Evolutionary conservation across 2,329 filamentous ascomycete genomes (phyloP).

Genomic region (Hypoxylon sp.): DNA sequence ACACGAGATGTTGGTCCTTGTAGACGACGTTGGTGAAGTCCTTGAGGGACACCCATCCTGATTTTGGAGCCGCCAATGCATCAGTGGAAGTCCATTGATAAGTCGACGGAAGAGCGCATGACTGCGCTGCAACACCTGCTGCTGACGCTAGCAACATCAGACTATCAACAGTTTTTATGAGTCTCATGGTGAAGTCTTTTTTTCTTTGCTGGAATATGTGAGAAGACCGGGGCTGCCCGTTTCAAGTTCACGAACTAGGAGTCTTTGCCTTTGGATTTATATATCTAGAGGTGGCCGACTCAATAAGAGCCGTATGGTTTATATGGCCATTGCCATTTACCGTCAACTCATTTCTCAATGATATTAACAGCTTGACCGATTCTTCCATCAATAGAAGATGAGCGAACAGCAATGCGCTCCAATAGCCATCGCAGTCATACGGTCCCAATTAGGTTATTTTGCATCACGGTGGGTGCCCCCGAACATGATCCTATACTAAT

Average conservation of each 20-base stretch:
- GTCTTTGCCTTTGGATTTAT: conserved; percentile 3
- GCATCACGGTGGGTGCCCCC: not conserved
- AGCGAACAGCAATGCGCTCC: not conserved
- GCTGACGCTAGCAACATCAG: conserved; percentile 33
- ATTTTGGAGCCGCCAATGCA: conserved; percentile 59
- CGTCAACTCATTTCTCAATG: not conserved
- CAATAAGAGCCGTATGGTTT: not conserved
- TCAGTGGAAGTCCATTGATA: conserved; percentile 64
- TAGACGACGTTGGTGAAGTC: conserved; percentile 66
- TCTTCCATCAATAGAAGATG: conserved; percentile 1
- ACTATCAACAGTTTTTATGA: conserved; percentile 1
- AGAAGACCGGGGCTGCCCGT: not conserved
- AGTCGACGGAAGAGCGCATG: conserved; percentile 61
- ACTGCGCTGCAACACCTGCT: conserved; percentile 33
- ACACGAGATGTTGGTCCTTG: conserved; percentile 68
- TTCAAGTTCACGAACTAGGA: no score
- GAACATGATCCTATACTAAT: not conserved
- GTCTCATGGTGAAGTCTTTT: conserved; percentile 24
- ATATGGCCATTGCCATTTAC: not conserved
- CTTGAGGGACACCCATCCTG: conserved; percentile 66
- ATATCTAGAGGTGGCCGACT: not conserved
- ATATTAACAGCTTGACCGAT: not conserved
- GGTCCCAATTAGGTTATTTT: not conserved
- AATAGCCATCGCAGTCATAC: conserved; percentile 1
- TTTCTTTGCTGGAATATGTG: not conserved